Base-by-base conservation (phyloP, 352 stramenopile species). In the Paralagenidium karlingii region DNA sequence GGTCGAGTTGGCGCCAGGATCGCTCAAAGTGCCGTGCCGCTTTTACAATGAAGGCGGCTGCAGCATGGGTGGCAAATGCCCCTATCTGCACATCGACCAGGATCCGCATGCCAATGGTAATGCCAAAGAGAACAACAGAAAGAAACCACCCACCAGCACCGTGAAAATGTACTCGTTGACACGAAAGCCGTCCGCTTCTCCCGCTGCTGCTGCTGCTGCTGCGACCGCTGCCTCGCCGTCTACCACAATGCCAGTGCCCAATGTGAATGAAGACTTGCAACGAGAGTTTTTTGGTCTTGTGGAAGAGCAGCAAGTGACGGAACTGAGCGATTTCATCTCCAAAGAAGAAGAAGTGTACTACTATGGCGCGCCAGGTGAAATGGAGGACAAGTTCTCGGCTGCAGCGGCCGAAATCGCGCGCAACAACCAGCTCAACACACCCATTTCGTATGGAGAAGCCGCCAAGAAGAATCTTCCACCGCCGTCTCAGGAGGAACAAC, bases 281-380 rank as follows among this genome's bases (percentile, higher is more conserved):
- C 2, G 34, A 43, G 30, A 36, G 16, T 36, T 36, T 36, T 7
- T 36, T 7, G 47, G 60, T 10, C 32, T 42, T 29, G 48, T 37
- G 11, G 47, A 61, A 34, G 36, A 26, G 24, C 53, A 63, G 27
- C 51, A 73, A 38, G 55, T 62, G 32, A 67, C 53, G 11, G 57
- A 70, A 47, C 49, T 85, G n/a, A 63, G 65, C 40, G 73, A 87
- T 29, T 84, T 87, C 33, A 70, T 87, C 24, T 71, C 73, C 16
- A 80, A 84, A 40, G 73, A 87, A 58, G 73, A 87, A 71, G 69
- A 87, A 31, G 34, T 84, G 20, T 87, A 80, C 41, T 87, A 87
- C 45, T 87, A 87, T 21, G 73, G 73, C 40, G 73, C 73, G 11
- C 73, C 73, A 12, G 69, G 68, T 31, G 69, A 84, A 36, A 16